A percentile compares a stretch with the other conserved stretches of the same genome.
Conservation (phyloP, 2,329 filamentous ascomycete genomes). For the Apiospora aurea region DNA sequence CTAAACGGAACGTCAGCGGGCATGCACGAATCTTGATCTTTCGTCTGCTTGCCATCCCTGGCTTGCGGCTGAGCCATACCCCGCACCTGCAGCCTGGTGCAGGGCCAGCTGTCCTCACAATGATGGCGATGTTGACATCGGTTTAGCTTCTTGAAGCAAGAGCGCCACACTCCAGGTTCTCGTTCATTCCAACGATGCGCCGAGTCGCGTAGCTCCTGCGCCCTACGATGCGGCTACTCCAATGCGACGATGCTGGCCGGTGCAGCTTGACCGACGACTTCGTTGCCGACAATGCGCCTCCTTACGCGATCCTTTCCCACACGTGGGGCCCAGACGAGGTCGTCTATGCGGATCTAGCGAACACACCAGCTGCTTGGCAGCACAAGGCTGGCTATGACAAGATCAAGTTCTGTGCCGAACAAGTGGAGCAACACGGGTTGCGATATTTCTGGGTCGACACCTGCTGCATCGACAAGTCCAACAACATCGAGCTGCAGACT, state of each 20-base stretch:
- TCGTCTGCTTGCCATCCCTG: neutral
- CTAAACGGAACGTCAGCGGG: neutral
- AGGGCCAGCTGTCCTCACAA: neutral
- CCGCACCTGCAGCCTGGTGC: neutral
- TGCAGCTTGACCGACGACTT: neutral
- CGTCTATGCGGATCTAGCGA: neutral
- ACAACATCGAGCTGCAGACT: conserved; percentile 17
- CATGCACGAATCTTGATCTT: neutral
- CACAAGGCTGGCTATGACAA: conserved; percentile 10
- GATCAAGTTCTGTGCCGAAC: conserved; percentile 10
- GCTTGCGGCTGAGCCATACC: conserved; percentile 2
- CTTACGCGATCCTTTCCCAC: conserved; percentile 22
- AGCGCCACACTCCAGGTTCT: neutral
- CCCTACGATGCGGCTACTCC: neutral
- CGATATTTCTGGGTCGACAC: conserved; percentile 25
- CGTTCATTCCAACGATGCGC: neutral
- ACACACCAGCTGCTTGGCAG: neutral
- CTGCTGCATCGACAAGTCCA: conserved; percentile 22
- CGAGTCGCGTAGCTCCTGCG: neutral
- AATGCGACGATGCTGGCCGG: neutral
- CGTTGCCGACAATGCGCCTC: neutral
- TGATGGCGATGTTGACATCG: neutral
- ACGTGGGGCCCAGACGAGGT: conserved; percentile 17
- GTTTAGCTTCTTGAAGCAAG: neutral
- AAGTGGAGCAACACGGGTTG: neutral